These are phyloP conservation scores for Echites panduratus DNA, from an alignment of 257 asterid genomes.

Conservation along the genomic window DNA sequence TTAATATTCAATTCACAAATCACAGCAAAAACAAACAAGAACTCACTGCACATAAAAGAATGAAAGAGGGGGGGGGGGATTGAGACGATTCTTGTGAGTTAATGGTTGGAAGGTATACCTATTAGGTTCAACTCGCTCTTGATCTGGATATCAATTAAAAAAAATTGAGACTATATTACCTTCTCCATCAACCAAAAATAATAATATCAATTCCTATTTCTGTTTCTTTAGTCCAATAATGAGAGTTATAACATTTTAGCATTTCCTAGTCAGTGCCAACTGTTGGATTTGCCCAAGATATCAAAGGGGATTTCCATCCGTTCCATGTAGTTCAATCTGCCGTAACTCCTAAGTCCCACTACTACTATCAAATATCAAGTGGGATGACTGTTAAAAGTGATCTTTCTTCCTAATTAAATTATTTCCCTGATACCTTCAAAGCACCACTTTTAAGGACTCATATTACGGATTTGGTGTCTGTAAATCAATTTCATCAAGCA, in stretches of 20 bases:
- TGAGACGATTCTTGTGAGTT: too few relatives aligned
- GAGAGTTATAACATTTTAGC: too few relatives aligned
- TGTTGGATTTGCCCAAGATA: neutral
- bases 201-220: neutral
- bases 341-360: neutral
- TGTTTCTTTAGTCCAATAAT: neutral
- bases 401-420: neutral
- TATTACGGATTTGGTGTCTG: neutral
- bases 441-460: constrained; percentile 5
- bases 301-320: neutral
- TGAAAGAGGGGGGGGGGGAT: too few relatives aligned
- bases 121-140: too few relatives aligned
- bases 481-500: neutral
- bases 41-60: too few relatives aligned
- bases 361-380: neutral
- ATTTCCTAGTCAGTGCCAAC: neutral
- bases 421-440: neutral
- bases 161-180: neutral
- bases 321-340: neutral
- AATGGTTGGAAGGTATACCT: too few relatives aligned
- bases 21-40: too few relatives aligned
- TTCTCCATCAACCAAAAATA: neutral
- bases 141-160: too few relatives aligned
- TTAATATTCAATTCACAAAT: too few relatives aligned
- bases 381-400: neutral